Conservation (phyloP, 2,329 filamentous ascomycete species). For the Cercospora sp. region DNA sequence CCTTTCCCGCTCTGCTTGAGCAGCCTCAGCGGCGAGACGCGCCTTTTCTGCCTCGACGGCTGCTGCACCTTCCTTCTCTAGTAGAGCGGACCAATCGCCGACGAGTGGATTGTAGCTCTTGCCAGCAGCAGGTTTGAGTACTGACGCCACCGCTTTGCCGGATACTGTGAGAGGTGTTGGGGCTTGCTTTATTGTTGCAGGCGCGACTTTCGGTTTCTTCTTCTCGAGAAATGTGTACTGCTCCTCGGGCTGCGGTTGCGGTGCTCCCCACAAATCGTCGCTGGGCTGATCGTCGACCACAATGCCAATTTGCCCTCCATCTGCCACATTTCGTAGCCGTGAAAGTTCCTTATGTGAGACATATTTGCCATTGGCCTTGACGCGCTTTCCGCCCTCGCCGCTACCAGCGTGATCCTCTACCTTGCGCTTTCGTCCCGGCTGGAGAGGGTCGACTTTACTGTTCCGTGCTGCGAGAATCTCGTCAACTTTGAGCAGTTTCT, state of each 20-base stretch:
- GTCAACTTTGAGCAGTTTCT: constrained; percentile 83
- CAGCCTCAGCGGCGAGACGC: constrained; percentile 66
- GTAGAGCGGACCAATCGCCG: constrained; percentile 76
- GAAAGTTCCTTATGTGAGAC: constrained; percentile 82
- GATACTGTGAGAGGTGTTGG: constrained; percentile 80
- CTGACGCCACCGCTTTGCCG: constrained; percentile 75
- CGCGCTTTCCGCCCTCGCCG: constrained; percentile 68
- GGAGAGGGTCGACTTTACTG: constrained; percentile 77
- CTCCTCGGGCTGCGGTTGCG: constrained; percentile 51
- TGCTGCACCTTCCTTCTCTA: constrained; percentile 73
- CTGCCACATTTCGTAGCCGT: constrained; percentile 73
- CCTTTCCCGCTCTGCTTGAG: constrained; percentile 66
- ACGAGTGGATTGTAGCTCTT: constrained; percentile 93
- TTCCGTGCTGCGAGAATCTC: constrained; percentile 79
- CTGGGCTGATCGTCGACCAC: constrained; percentile 54
- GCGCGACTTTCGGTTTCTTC: constrained; percentile 66
- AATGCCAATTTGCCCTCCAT: constrained; percentile 61
- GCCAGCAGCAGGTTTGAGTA: constrained; percentile 75
- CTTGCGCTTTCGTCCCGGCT: constrained; percentile 68
- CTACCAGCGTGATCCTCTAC: constrained; percentile 63
- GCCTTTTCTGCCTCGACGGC: constrained; percentile 77
- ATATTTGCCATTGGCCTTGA: constrained; percentile 65
- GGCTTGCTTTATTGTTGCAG: constrained; percentile 70
- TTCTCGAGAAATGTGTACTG: constrained; percentile 64
- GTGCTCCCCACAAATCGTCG: constrained; percentile 78